Percentiles rank a stretch among this genome's conserved stretches.
Conservation (phyloP, 257 asterid genomes). For the Solanum etuberosum region DNA sequence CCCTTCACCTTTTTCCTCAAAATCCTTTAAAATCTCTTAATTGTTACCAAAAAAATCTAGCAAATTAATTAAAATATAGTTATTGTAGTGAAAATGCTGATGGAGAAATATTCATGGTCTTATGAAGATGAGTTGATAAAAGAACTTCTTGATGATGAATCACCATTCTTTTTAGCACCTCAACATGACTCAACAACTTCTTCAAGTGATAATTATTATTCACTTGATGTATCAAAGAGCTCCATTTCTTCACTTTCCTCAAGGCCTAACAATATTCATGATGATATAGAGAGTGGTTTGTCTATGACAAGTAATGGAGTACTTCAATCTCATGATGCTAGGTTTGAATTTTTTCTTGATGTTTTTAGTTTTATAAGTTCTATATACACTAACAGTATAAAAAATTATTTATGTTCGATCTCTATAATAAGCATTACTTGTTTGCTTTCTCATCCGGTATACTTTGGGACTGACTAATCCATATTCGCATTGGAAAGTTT, state of each 20-base stretch:
- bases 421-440: too few relatives aligned
- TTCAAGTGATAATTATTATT: not conserved
- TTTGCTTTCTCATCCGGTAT: too few relatives aligned
- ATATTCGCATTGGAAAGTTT: not conserved
- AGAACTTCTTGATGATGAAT: constrained; percentile 41
- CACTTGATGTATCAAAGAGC: not conserved
- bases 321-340: constrained; percentile 15
- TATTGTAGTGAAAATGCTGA: not conserved
- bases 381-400: not conserved
- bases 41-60: not conserved
- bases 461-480: too few relatives aligned
- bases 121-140: constrained; percentile 38
- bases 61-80: not conserved
- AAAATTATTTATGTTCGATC: too few relatives aligned
- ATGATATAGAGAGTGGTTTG: constrained; percentile 19
- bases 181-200: constrained; percentile 7
- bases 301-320: constrained; percentile 12
- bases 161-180: constrained; percentile 34
- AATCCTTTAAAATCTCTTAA: constrained; percentile 3
- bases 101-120: constrained; percentile 8
- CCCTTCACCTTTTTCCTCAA: constrained; percentile 11
- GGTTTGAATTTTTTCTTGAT: constrained; percentile 14
- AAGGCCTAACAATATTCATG: constrained; percentile 8
- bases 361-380: not conserved
- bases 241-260: constrained; percentile 4